phyloP scores from a whole-genome alignment of 176 grass and related monocot species.

The Olyra latifolia region DNA sequence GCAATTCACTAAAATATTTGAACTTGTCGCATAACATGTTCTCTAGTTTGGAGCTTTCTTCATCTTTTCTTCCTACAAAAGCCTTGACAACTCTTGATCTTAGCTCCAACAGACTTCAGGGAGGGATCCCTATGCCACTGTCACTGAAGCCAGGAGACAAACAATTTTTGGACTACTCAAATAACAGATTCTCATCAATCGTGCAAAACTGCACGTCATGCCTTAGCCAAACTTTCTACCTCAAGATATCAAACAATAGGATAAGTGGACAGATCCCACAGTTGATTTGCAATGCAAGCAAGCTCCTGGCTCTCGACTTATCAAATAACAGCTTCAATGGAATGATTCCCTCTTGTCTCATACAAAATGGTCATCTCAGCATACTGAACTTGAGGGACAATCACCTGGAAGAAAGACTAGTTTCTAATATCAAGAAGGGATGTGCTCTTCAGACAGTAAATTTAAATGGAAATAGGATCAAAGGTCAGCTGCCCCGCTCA shows the following conservation, averaged over 20 bases:
- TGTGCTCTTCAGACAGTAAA: too few relatives aligned
- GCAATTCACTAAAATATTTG: neutral
- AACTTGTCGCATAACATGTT: slow-evolving; percentile 30
- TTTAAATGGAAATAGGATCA: too few relatives aligned
- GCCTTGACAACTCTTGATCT: neutral
- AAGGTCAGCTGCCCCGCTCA: too few relatives aligned
- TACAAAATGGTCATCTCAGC: too few relatives aligned
- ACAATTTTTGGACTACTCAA: too few relatives aligned
- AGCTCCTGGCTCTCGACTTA: neutral
- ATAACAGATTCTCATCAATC: too few relatives aligned
- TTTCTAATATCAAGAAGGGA: too few relatives aligned
- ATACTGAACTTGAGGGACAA: too few relatives aligned
- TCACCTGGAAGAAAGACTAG: too few relatives aligned
- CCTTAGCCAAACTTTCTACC: accelerated
- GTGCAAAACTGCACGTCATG: neutral
- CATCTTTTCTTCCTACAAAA: neutral
- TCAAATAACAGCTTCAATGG: slow-evolving; percentile 41
- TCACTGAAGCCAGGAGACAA: too few relatives aligned
- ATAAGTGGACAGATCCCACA: slow-evolving; percentile 14
- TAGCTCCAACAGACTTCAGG: slow-evolving; percentile 36
- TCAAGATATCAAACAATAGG: slow-evolving; percentile 30
- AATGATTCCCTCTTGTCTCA: too few relatives aligned
- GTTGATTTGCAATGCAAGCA: slow-evolving; percentile 28
- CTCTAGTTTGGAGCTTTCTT: neutral
- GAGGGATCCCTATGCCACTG: too few relatives aligned